Conservation (phyloP, 441 rosid species). For the Populus tomentosa region DNA sequence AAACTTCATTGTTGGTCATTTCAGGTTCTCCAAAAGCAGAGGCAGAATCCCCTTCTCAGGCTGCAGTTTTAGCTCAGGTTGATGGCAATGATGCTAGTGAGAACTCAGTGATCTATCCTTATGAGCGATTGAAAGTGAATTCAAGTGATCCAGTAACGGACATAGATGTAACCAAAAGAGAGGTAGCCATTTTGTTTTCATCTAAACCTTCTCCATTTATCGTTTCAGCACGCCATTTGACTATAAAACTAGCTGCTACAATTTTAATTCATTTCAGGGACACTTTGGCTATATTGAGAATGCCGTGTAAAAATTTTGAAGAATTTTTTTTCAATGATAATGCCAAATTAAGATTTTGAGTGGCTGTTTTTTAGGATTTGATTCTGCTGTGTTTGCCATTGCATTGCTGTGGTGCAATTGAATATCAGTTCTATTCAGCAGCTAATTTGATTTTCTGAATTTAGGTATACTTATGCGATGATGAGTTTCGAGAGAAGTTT, state of each 20-base stretch:
- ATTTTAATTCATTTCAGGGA: neutral
- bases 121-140: slow-evolving; percentile 42
- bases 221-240: neutral
- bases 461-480: slow-evolving; percentile 61
- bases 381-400: neutral
- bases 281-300: neutral
- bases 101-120: slow-evolving; percentile 40
- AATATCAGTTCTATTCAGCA: neutral
- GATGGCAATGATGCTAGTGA: slow-evolving; percentile 21
- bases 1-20: slow-evolving; percentile 6
- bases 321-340: neutral
- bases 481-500: slow-evolving; percentile 63
- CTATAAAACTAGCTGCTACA: neutral
- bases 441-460: neutral
- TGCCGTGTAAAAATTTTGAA: neutral
- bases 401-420: neutral
- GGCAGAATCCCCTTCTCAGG: slow-evolving; percentile 17
- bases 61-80: slow-evolving; percentile 19
- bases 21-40: slow-evolving; percentile 42
- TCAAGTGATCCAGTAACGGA: slow-evolving; percentile 48
- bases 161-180: slow-evolving; percentile 65
- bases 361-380: neutral
- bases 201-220: neutral
- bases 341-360: neutral
- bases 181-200: slow-evolving; percentile 34